Base-by-base conservation (phyloP, 129 eudicot species). In the Flaveria ramosissima region DNA sequence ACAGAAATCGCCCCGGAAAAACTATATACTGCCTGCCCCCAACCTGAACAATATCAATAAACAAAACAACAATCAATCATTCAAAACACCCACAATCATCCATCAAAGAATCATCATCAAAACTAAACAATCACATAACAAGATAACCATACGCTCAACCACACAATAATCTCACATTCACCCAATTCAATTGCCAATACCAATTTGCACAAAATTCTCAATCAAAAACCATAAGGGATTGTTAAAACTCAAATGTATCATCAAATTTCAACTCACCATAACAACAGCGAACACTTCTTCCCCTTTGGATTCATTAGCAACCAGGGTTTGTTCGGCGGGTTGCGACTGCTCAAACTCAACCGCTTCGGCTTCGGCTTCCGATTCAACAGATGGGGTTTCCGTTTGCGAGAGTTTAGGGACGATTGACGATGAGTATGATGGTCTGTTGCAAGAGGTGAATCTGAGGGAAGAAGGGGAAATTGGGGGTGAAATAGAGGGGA, bases 231-330 rank as follows among this genome's bases (percentile, higher is more conserved):
- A 19, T 19, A 3, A 7, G 26, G 17, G 45, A 15, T 32, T 43
- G 23, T 48, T 9, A 11, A 45, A 45, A 9, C n/a, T 12, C 1
- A 45, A 30, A 52, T 21, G 56, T 50, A 13, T 53, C 20, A 27
- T 60, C 41, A 52, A 24, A 43, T 10, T 10, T 77, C 9, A 79
- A 83, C 88, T 82, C 83, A 90, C 98, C 98, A 90, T 85, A n/a
- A 93, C 96, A 69, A 93, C 98, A 17, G 97, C 98, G 51, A 93
- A 93, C 12, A 93, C 83, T 71, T 90, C 96, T 71, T 93, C 96
- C 2, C 84, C 85, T 75, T 85, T 84, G 7, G 97, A 68, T 77
- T 78, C 77, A 12, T 59, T 24, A 47, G 68, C 14, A 42, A 68
- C 39, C 16, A 72, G 87, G 30, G 65, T 71, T 47, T 71, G 65